Percentiles rank a stretch among this genome's conserved stretches.
Conservation (phyloP, 176 grass and related monocot species). For the Typha latifolia region DNA sequence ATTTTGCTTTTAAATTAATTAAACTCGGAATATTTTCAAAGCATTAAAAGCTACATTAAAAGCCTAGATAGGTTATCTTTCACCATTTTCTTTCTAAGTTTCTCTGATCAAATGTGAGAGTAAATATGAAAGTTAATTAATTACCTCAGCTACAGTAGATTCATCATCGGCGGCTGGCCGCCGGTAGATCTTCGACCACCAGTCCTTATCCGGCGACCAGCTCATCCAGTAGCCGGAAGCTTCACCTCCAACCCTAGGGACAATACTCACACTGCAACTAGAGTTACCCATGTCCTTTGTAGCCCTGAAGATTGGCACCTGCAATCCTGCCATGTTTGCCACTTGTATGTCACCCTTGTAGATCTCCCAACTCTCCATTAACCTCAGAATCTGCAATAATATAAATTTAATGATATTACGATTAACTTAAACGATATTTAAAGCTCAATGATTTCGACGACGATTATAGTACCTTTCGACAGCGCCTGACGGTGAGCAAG, state of each 20-base stretch:
- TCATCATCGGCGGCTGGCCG: neutral
- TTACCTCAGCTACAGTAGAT: constrained; percentile 39
- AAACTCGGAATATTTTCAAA: too few species aligned
- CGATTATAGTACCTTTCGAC: constrained; percentile 7
- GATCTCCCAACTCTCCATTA: constrained; percentile 49
- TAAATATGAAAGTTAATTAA: constrained; percentile 3
- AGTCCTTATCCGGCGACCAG: constrained; percentile 29
- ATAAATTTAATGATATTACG: neutral
- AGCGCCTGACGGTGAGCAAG: constrained; percentile 46
- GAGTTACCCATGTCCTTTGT: constrained; percentile 32
- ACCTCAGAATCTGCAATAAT: constrained; percentile 33
- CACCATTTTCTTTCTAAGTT: too few species aligned
- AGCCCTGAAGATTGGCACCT: constrained; percentile 28
- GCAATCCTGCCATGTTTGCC: neutral
- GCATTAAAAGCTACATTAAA: too few species aligned
- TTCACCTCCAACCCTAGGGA: neutral
- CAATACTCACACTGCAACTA: constrained; percentile 34
- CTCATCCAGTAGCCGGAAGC: constrained; percentile 20
- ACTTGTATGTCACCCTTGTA: constrained; percentile 36
- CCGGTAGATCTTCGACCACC: constrained; percentile 21
- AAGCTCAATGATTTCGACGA: too few species aligned
- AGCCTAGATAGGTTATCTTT: too few species aligned
- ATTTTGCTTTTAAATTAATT: too few species aligned
- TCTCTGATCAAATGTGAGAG: neutral
- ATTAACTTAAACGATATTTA: too few species aligned